Evolutionary conservation across 1,139 yeast species (phyloP), one percentile per base, ranked within the genome.

Genomic region (Saccharomyces hybrid): DNA sequence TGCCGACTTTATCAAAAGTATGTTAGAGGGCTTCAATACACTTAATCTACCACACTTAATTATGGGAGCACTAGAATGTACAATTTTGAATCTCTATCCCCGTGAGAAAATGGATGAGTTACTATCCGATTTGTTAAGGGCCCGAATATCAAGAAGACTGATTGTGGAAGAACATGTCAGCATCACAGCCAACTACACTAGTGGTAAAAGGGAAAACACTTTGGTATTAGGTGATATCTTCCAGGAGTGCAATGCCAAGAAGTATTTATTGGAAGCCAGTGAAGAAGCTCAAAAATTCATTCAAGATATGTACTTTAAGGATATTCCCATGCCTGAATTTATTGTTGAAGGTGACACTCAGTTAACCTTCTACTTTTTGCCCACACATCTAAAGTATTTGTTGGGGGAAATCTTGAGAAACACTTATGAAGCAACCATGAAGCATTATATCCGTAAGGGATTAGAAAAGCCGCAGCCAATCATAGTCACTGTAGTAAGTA

Each of bases 91-190:
- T 47, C 75, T 81, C 42, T 77, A 86, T 62, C 84, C 89, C 1
- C 83, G 82, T 55, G 71, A 75, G 1, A 75, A 83, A 50, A 72
- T 91, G 60, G 97, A 91, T 66, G 74, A 73, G 28, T 81, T 90
- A 63, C 82, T 90, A 79, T 82, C 90, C 19, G 79, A 86, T 2
- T 79, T 89, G 77, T 73, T 91, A 49, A 76, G 97, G 56, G 88
- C 95, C 4, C 79, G 99, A 65, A 88, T 91, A 49, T 86, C 96
- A 63, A 77, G 99, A 70, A 76, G 98, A 62, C 86, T 91, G 50
- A 86, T 91, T 60, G 90, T 89, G 44, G 96, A 91, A 70, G 96
- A 91, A 68, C 98, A 91, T 70, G 73, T 88, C 52, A 82, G 93
- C 6, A 76, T 91, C 52, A 82, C 95, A 0, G 80, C 83, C 48